Conservation (phyloP, 352 stramenopile species). For the Phytophthora hybrid region DNA sequence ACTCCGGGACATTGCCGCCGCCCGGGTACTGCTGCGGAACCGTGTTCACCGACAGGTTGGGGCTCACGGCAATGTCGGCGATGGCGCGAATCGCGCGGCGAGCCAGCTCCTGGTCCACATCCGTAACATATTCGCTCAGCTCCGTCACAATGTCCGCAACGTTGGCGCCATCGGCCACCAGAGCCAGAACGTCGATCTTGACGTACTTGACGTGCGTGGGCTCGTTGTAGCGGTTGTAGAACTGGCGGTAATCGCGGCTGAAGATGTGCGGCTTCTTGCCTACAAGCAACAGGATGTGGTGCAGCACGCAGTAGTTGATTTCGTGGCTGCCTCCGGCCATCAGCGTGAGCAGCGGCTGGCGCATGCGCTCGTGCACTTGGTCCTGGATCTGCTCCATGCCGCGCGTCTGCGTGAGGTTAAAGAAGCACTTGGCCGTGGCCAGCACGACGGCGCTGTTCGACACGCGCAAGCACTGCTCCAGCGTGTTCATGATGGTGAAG, state of each 20-base stretch:
- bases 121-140: conserved; percentile 97
- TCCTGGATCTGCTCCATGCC: conserved; percentile 91
- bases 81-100: conserved; percentile 94
- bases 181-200: conserved; percentile 97
- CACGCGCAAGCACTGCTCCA: conserved; percentile 96
- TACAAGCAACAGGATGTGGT: conserved; percentile 97
- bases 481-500: conserved; percentile 99
- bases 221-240: conserved; percentile 99
- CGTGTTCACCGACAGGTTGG: conserved; percentile 66
- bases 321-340: conserved; percentile 95
- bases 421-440: conserved; percentile 97
- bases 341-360: conserved; percentile 97
- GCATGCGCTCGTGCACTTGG: conserved; percentile 93
- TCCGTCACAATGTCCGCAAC: conserved; percentile 97
- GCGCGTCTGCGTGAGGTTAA: conserved; percentile 92
- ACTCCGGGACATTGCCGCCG: conserved; percentile 58
- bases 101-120: conserved; percentile 94
- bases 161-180: conserved; percentile 94
- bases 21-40: conserved; percentile 43
- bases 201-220: conserved; percentile 98
- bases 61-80: conserved; percentile 91
- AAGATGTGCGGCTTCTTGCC: conserved; percentile 96
- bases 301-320: conserved; percentile 96
- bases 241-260: conserved; percentile 97
- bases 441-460: conserved; percentile 97